Evolutionary conservation across 2,329 filamentous ascomycete species (phyloP), one percentile per base, ranked within the genome.

Genomic region (Penicillium sp.): DNA sequence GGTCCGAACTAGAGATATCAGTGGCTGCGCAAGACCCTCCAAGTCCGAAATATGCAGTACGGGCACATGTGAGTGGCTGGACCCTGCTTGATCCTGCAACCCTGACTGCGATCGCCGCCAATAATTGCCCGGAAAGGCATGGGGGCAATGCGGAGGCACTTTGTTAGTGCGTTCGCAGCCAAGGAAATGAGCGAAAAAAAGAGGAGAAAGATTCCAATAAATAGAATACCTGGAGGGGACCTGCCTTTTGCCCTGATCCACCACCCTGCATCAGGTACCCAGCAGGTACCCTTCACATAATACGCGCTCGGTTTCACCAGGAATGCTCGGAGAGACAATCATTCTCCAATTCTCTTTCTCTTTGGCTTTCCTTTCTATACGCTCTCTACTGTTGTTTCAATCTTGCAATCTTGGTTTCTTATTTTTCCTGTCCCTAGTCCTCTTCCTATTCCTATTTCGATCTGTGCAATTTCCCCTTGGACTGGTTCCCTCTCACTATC

Each of bases 21-120:
- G 16, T 43, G 8, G 14, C 31, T 36, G 34, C 34, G 34, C 32
- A 34, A 22, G 43, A 32, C 34, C 44, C 44, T 47, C 48, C 22
- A 21, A 29, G 14, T 16, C 13, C 42, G 40, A 43, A 31, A 49
- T 14, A 21, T 43, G 29, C 27, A 36, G 24, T 16, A 32, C 31
- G 6, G 22, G 3, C 22, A 22, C 16, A n/a, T 31, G 7, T 58
- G 31, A 62, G 51, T 60, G 58, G 60, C 34, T 57, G 54, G 55
- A 32, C 45, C 56, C 58, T 59, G 51, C 44, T 44, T 52, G 42
- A 29, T 31, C 58, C 52, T 60, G 57, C 51, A 49, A 55, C 54
- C 60, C 58, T 58, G 57, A 54, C 47, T 51, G 22, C 6, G 62
- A 63, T 64, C 56, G 16, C 40, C 55, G 55, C 13, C 52, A 48